Evolutionary conservation across 2,329 filamentous ascomycete genomes (phyloP).

Genomic region (Pseudogymnoascus sp.): DNA sequence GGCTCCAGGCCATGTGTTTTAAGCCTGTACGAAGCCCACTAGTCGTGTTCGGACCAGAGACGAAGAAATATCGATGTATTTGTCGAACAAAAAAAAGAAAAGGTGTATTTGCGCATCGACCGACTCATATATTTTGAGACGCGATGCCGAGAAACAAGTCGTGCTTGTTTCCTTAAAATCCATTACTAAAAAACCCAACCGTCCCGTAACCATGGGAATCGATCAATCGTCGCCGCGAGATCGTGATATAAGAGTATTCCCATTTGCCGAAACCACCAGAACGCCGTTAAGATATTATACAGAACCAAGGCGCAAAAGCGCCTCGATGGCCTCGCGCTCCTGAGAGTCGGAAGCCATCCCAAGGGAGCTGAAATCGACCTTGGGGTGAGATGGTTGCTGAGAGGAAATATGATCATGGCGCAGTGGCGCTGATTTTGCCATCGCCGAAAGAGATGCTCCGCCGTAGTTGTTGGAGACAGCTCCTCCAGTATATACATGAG

Average conservation of each 20-base stretch:
- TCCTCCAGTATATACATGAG: slow-evolving; percentile 39
- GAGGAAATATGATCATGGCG: slow-evolving; percentile 21
- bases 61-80: slow-evolving; percentile 3
- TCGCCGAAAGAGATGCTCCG: slow-evolving; percentile 21
- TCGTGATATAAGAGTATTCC: slow-evolving; percentile 6
- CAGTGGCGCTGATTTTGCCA: slow-evolving; percentile 26
- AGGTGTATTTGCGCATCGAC: slow-evolving; percentile 3
- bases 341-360: slow-evolving; percentile 49
- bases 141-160: slow-evolving; percentile 1
- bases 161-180: neutral
- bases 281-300: slow-evolving; percentile 39
- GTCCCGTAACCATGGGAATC: neutral
- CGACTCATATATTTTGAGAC: slow-evolving; percentile 1
- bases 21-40: slow-evolving; percentile 2
- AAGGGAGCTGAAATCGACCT: slow-evolving; percentile 40
- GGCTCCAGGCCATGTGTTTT: slow-evolving; percentile 6
- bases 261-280: slow-evolving; percentile 3
- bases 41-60: neutral
- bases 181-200: slow-evolving; percentile 6
- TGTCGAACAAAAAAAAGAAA: neutral
- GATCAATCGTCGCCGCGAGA: slow-evolving; percentile 9
- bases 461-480: slow-evolving; percentile 21
- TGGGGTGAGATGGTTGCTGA: slow-evolving; percentile 37
- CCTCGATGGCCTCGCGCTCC: slow-evolving; percentile 75
- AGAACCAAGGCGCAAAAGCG: slow-evolving; percentile 73